A percentile compares a stretch with the other conserved stretches of the same genome.
phyloP scores from a whole-genome alignment of 331 rosid species.

The Ulmus americana region DNA sequence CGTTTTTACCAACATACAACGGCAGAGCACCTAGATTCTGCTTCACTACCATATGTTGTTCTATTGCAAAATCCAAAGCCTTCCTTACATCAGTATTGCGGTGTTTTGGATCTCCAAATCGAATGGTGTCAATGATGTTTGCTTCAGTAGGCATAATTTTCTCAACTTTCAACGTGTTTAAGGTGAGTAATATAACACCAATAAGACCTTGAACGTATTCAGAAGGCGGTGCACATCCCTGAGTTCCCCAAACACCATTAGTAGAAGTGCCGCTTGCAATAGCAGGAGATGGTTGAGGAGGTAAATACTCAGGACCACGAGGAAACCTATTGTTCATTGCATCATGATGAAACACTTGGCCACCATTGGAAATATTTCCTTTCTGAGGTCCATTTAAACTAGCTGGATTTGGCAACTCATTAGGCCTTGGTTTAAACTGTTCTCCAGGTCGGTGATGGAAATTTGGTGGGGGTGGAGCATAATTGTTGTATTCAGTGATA shows the following conservation, averaged over 20 bases:
- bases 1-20: slow-evolving; percentile 52
- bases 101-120: slow-evolving; percentile 56
- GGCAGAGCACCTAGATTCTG: slow-evolving; percentile 44
- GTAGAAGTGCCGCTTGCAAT: slow-evolving; percentile 36
- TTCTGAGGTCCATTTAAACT: slow-evolving; percentile 39
- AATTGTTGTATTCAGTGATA: slow-evolving; percentile 39
- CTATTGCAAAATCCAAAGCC: slow-evolving; percentile 60
- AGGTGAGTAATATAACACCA: slow-evolving; percentile 51
- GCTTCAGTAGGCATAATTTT: slow-evolving; percentile 61
- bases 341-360: slow-evolving; percentile 41
- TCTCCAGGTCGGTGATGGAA: slow-evolving; percentile 46
- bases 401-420: slow-evolving; percentile 29
- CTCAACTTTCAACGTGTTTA: slow-evolving; percentile 55
- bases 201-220: slow-evolving; percentile 48
- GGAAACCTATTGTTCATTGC: slow-evolving; percentile 40
- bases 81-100: slow-evolving; percentile 46
- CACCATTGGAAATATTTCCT: slow-evolving; percentile 37
- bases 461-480: slow-evolving; percentile 36
- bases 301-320: slow-evolving; percentile 39
- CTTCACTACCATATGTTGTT: slow-evolving; percentile 45
- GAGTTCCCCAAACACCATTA: slow-evolving; percentile 68
- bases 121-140: slow-evolving; percentile 59
- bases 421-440: slow-evolving; percentile 36
- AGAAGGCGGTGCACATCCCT: slow-evolving; percentile 60
- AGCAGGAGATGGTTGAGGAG: slow-evolving; percentile 27